Evolutionary conservation across 495 filamentous ascomycete genomes (phyloP), one percentile per base, ranked within the genome.

Genomic region (Glutinoglossum americanum): DNA sequence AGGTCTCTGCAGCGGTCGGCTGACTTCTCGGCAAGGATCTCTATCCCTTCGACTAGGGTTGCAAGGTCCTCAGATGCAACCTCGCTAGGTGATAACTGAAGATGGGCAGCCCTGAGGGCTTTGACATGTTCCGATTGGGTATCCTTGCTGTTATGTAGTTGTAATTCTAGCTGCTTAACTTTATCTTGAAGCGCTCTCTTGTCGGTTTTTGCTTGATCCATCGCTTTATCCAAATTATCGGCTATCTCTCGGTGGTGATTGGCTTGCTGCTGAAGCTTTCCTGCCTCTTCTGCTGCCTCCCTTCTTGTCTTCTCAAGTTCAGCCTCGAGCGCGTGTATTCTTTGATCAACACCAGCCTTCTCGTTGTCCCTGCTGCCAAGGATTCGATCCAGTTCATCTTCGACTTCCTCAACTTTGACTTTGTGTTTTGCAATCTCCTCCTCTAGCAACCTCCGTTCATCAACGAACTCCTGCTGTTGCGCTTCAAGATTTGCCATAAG

Each of bases 401-500:
- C 89, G 25, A 84, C 71, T 60, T 94, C 86, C 61, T 98, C 93
- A 0, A 87, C 73, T 54, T 81, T 84, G 27, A 79, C 72, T 61
- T 84, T 86, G 56, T 86, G 74, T 28, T 79, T 78, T 56, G 79
- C 80, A 55, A 89, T 77, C 67, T 97, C 88, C 19, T 76, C 70
- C 62, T 94, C 84, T 19, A 96, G 73, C 10, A 77, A 81, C 62
- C 80, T 84, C 26, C 90, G 80, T 67, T 97, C 89, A 56, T 80
- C 80, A 47, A 83, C 74, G 63, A 95, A 95, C 64, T 97, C 90
- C 30, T 80, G 80, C 65, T 94, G 86, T 33, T 87, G 78, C 33
- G 89, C 85, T 63, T 96, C 88, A 66, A 99, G 82, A 64, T 99
- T 99, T 44, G 85, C 84, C 66, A 99, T 79, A 0, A 99, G 77